Conservation (phyloP, 371 early-diverging fungal species). For the Mitosporidium daphniae region DNA sequence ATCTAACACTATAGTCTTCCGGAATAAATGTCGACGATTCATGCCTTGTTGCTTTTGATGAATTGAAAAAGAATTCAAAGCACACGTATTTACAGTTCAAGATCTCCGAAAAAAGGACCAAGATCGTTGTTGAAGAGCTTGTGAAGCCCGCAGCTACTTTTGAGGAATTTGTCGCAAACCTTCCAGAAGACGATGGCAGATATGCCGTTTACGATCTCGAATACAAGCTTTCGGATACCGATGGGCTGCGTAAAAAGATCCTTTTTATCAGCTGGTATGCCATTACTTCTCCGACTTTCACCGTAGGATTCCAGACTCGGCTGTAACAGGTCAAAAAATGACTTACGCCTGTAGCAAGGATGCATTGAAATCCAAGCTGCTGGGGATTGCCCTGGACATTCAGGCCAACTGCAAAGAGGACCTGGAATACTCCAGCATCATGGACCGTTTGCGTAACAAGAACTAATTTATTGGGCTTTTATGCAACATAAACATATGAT, state of each 20-base stretch:
- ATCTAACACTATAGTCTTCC: too few relatives aligned
- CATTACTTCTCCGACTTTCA: too few relatives aligned
- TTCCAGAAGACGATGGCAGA: conserved; percentile 27
- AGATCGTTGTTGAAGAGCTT: conserved; percentile 25
- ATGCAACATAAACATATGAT: too few relatives aligned
- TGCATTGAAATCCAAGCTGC: conserved; percentile 25
- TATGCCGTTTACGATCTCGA: conserved; percentile 47
- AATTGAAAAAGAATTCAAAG: too few relatives aligned
- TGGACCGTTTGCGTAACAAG: too few relatives aligned
- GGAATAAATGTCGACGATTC: too few relatives aligned
- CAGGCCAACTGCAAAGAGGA: too few relatives aligned
- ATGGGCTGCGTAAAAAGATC: conserved; percentile 28
- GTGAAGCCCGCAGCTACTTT: conserved; percentile 11
- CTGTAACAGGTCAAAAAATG: conserved; percentile 47
- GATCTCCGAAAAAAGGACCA: conserved; percentile 16
- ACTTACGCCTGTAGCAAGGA: conserved; percentile 53
- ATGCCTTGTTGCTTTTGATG: too few relatives aligned
- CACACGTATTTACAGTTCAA: too few relatives aligned
- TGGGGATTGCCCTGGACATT: conserved; percentile 30
- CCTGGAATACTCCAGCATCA: too few relatives aligned
- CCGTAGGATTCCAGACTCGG: conserved; percentile 32
- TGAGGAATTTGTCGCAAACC: conserved; percentile 16
- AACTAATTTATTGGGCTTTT: too few relatives aligned
- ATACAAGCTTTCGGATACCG: conserved; percentile 16
- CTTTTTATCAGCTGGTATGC: conserved; percentile 18